Evolutionary conservation across 2,329 filamentous ascomycete genomes (phyloP).

Genomic region (Fusarium fracticaudum): DNA sequence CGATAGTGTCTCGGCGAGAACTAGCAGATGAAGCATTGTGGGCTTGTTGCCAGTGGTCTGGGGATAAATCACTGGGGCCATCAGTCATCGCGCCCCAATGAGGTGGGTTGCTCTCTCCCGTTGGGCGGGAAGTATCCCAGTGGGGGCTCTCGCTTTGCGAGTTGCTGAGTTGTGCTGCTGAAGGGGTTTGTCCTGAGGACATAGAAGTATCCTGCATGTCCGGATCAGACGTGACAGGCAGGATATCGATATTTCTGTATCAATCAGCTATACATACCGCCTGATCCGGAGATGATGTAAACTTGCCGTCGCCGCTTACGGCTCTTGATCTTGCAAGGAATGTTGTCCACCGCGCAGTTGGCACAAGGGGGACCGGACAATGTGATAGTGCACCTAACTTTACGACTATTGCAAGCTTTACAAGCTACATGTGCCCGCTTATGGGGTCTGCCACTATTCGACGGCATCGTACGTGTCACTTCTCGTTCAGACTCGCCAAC

Average conservation of each 20-base stretch:
- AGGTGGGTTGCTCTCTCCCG: neutral
- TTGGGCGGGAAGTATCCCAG: neutral
- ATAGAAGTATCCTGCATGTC: neutral
- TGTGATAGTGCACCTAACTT: neutral
- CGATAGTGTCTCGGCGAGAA: neutral
- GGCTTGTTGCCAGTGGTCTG: neutral
- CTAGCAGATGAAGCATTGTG: neutral
- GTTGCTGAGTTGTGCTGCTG: too few species aligned
- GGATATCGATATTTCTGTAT: neutral
- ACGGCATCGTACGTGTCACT: neutral
- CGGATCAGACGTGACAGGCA: neutral
- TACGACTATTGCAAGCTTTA: neutral
- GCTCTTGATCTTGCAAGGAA: neutral
- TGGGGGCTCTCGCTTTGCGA: neutral
- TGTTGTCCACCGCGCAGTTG: neutral
- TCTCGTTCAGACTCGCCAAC: neutral
- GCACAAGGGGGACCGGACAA: neutral
- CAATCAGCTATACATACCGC: neutral
- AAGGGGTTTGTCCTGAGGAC: neutral
- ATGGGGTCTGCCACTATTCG: neutral
- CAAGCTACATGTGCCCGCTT: neutral
- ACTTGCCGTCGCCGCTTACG: neutral
- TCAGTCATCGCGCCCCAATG: too few species aligned
- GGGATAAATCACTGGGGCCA: neutral
- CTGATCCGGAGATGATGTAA: accelerated